Conservation (phyloP, 2,329 filamentous ascomycete species). For the Fusarium secorum region DNA sequence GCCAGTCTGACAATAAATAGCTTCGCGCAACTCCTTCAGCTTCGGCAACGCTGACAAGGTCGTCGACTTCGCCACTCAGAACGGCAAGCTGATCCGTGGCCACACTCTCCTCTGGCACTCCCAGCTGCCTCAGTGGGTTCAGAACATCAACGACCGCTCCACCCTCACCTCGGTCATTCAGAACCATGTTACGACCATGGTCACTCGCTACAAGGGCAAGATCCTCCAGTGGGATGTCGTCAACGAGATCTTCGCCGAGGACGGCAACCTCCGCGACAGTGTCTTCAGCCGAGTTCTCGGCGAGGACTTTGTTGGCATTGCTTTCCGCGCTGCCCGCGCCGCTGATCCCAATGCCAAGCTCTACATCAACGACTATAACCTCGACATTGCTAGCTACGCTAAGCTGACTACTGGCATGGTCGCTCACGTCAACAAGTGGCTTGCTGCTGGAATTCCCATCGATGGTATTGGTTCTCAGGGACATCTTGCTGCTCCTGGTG, state of each 20-base stretch:
- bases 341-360: conserved; percentile 74
- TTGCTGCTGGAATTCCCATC: conserved; percentile 60
- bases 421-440: conserved; percentile 68
- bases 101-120: conserved; percentile 74
- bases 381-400: conserved; percentile 65
- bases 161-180: conserved; percentile 64
- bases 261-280: conserved; percentile 64
- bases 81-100: conserved; percentile 68
- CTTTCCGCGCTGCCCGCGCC: conserved; percentile 71
- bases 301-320: conserved; percentile 73
- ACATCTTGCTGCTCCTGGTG: conserved; percentile 54
- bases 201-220: conserved; percentile 69
- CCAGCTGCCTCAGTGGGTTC: conserved; percentile 68
- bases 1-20: conserved; percentile 49
- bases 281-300: conserved; percentile 75
- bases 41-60: conserved; percentile 67
- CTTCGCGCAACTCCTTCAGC: conserved; percentile 58
- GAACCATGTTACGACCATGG: conserved; percentile 66
- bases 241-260: conserved; percentile 71
- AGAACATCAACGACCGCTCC: conserved; percentile 58
- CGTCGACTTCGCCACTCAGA: conserved; percentile 63
- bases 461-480: conserved; percentile 64
- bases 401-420: conserved; percentile 67
- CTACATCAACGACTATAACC: conserved; percentile 80
- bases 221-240: conserved; percentile 64